These are phyloP conservation scores for Raffaelea deltoideospora DNA, from an alignment of 2,329 filamentous ascomycete genomes.

Conservation along the genomic window DNA sequence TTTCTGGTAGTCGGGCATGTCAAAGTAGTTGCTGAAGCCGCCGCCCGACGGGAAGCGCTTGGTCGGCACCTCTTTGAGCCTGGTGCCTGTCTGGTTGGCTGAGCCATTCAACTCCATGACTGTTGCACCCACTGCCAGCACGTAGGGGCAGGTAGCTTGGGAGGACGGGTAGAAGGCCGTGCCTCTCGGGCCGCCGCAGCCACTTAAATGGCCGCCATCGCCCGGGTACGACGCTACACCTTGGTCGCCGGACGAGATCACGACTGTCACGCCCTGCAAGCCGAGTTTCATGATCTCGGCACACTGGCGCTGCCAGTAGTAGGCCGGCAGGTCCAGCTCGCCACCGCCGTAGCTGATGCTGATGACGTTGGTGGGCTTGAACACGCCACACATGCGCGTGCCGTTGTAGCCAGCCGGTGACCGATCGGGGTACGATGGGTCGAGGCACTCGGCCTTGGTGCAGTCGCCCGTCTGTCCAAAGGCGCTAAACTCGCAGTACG, in stretches of 20 bases:
- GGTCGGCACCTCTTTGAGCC: slow-evolving; percentile 10
- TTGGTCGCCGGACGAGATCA: slow-evolving; percentile 32
- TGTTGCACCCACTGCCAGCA: slow-evolving; percentile 37
- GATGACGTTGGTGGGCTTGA: slow-evolving; percentile 38
- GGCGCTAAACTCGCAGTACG: slow-evolving; percentile 31
- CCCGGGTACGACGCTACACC: slow-evolving; percentile 24
- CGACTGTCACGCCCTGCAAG: slow-evolving; percentile 29
- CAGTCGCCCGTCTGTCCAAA: slow-evolving; percentile 31
- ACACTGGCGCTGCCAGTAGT: slow-evolving; percentile 37
- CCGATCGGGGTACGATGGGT: slow-evolving; percentile 33
- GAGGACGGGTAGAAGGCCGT: slow-evolving; percentile 11
- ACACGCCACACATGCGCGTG: slow-evolving; percentile 18
- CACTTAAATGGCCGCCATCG: slow-evolving; percentile 13
- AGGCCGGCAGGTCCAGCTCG: slow-evolving; percentile 34
- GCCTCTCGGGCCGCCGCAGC: slow-evolving; percentile 9
- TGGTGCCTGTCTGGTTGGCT: slow-evolving; percentile 1
- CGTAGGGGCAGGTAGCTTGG: slow-evolving; percentile 25
- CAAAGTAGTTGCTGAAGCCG: slow-evolving; percentile 31
- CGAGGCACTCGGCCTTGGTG: slow-evolving; percentile 19
- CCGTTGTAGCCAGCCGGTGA: slow-evolving; percentile 31
- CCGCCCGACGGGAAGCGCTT: slow-evolving; percentile 20
- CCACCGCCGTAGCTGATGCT: slow-evolving; percentile 40
- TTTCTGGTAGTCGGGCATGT: slow-evolving; percentile 25
- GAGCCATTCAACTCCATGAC: slow-evolving; percentile 16
- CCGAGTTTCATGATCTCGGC: slow-evolving; percentile 37